Percentiles rank a stretch among this genome's conserved stretches.
Conservation (phyloP, 805 yeast species). For the Candida boidinii region DNA sequence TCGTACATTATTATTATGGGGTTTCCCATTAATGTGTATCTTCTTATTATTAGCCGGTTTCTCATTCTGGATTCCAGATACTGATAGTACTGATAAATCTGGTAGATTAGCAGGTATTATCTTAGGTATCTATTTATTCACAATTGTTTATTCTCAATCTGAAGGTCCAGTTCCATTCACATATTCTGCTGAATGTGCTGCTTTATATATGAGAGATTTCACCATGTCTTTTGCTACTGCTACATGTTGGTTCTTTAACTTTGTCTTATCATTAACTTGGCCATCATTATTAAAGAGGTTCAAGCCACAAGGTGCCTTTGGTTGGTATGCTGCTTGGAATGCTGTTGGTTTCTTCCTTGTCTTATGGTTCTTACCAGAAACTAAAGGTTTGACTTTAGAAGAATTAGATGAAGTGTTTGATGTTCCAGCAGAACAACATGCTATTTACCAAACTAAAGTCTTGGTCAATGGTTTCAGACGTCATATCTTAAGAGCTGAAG, state of each 20-base stretch:
- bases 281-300: constrained; percentile 61
- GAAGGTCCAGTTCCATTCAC: constrained; percentile 90
- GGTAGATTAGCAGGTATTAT: constrained; percentile 62
- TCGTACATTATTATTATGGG: constrained; percentile 44
- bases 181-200: constrained; percentile 79
- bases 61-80: constrained; percentile 58
- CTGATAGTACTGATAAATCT: constrained; percentile 21
- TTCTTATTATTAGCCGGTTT: constrained; percentile 58
- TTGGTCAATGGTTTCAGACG: constrained; percentile 36
- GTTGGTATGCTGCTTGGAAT: constrained; percentile 86
- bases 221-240: constrained; percentile 79
- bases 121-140: constrained; percentile 65
- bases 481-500: constrained; percentile 37
- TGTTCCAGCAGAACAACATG: constrained; percentile 50
- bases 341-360: constrained; percentile 60
- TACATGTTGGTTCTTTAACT: constrained; percentile 67
- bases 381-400: constrained; percentile 64
- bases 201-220: constrained; percentile 68
- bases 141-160: constrained; percentile 72
- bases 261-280: constrained; percentile 68
- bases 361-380: constrained; percentile 65
- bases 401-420: constrained; percentile 68
- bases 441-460: constrained; percentile 34
- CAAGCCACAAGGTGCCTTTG: constrained; percentile 78
- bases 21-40: constrained; percentile 58